Base-by-base conservation (phyloP, 139 green algal genomes). In the Chlorella sp. region DNA sequence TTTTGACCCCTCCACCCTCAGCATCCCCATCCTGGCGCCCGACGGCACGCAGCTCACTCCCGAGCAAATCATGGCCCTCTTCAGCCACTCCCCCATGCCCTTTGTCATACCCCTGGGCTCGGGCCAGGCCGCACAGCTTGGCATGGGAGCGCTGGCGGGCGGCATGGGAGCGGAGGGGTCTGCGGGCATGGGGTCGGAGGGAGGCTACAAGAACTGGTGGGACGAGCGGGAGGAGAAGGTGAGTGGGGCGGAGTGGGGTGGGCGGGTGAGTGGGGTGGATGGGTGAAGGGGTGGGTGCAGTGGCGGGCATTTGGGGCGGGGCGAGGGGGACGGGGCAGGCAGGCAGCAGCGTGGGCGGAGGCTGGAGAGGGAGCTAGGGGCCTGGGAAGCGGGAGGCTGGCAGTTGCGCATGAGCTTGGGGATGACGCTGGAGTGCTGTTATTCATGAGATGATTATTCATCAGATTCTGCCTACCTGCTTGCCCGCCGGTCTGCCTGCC, bases 161-260 rank as follows among this genome's bases (percentile, higher is more conserved):
- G 34, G 64, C 21, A 37, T 36, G 83, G 64, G 19, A 15, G 81
- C 53, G 53, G 32, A 30, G 48, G 18, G 34, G 9, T 18, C 36
- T 30, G 36, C 34, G 16, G 19, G 34, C 5, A 1, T 0, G 36
- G 37, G 36, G 5, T 5, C 36, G 15, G 71, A 64, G 11, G 40
- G 39, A 26, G 39, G 78, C 48, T 91, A 91, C 84, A 93, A 92
- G 84, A 91, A 90, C 53, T 93, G 91, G 91, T 93, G 91, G 91
- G 88, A 93, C 69, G 91, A 91, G n/a, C 37, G 88, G 61, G 87
- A 93, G 64, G 91, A 93, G 66, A 83, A 90, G 87, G 86, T 86
- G 76, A 18, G 86, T 36, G 39, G 15, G 71, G 57, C 28, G 4
- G 16, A 36, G 16, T 19, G 42, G 76, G 34, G 76, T 12, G 7